phyloP scores from a whole-genome alignment of 192 early-diverging fungal species.

The Linnemannia elongata region DNA sequence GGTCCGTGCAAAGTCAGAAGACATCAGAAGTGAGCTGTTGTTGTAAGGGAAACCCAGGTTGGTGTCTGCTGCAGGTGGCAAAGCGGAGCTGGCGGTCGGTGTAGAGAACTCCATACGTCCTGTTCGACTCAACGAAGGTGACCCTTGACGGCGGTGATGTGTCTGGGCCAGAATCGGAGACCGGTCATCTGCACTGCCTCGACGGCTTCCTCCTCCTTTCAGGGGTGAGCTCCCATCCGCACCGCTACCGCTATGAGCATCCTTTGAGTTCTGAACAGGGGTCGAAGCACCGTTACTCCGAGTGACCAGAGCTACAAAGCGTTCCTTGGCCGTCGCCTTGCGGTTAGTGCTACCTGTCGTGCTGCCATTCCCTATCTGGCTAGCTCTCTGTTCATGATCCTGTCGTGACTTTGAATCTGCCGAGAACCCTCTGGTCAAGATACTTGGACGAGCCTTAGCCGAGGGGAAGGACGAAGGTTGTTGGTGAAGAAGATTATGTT shows the following conservation, averaged over 20 bases:
- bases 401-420: constrained; percentile 33
- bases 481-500: background rate
- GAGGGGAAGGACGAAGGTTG: constrained; percentile 14
- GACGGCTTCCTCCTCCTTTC: background rate
- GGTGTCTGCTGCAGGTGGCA: constrained; percentile 1
- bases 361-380: constrained; percentile 7
- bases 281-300: constrained; percentile 17
- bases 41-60: constrained; percentile 50
- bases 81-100: background rate
- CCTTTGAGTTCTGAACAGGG: constrained; percentile 1
- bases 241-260: background rate
- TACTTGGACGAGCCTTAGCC: constrained; percentile 23
- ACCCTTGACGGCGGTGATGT: constrained; percentile 30
- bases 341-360: constrained; percentile 14
- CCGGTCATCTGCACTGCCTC: constrained; percentile 13
- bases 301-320: constrained; percentile 32
- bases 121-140: constrained; percentile 26
- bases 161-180: constrained; percentile 30
- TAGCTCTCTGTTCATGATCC: constrained; percentile 14
- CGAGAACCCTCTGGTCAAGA: constrained; percentile 43
- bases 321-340: constrained; percentile 34
- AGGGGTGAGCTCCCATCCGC: background rate
- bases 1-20: constrained; percentile 19
- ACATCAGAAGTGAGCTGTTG: constrained; percentile 46
- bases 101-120: constrained; percentile 7